phyloP scores from a whole-genome alignment of 2,329 filamentous ascomycete species.

The Herpotrichia juniperi region DNA sequence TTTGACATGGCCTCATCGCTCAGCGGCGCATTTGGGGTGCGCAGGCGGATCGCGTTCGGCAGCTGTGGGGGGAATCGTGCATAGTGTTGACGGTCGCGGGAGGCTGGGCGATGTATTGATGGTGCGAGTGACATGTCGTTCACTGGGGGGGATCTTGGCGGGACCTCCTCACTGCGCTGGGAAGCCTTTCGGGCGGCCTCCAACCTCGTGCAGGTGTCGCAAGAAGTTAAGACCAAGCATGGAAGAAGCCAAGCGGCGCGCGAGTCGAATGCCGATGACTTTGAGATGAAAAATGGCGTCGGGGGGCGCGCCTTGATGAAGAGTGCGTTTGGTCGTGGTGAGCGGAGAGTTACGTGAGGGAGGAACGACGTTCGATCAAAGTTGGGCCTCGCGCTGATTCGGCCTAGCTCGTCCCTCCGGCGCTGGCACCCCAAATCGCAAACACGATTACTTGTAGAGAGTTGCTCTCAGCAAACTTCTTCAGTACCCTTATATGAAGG shows the following conservation, averaged over 20 bases:
- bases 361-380: background rate
- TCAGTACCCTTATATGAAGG: no score
- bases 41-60: constrained; percentile 45
- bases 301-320: constrained; percentile 40
- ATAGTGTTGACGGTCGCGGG: constrained; percentile 50
- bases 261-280: constrained; percentile 34
- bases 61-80: constrained; percentile 43
- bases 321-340: constrained; percentile 8
- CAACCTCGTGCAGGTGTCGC: constrained; percentile 50
- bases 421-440: background rate
- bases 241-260: constrained; percentile 39
- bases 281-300: constrained; percentile 41
- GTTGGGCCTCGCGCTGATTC: background rate
- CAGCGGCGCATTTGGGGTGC: constrained; percentile 50
- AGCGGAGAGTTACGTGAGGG: background rate
- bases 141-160: constrained; percentile 41
- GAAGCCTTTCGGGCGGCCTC: constrained; percentile 48
- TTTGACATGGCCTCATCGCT: constrained; percentile 51
- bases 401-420: background rate
- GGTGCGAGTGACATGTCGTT: constrained; percentile 45
- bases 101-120: constrained; percentile 47
- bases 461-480: no score
- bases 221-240: constrained; percentile 45
- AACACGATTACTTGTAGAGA: background rate
- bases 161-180: constrained; percentile 41